Evolutionary conservation across 2,329 filamentous ascomycete species (phyloP).

Genomic region (Ophiosphaerella narmari): DNA sequence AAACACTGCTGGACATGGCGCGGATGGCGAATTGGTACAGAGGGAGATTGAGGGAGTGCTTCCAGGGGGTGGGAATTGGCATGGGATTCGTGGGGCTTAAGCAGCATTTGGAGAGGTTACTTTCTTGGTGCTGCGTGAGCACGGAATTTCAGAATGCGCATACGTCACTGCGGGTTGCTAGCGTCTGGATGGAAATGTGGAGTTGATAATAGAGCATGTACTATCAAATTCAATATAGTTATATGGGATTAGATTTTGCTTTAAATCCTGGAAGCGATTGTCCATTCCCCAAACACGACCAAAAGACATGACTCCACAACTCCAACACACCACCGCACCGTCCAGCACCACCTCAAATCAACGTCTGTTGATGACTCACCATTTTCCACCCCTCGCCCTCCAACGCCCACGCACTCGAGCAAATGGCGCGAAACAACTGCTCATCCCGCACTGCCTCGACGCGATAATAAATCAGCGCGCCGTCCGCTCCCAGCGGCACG

Average conservation of each 20-base stretch:
- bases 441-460: constrained; percentile 24
- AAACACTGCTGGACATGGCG: constrained; percentile 15
- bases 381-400: constrained; percentile 32
- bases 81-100: constrained; percentile 1
- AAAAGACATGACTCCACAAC: too few species aligned
- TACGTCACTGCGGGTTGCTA: constrained; percentile 18
- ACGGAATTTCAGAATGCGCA: constrained; percentile 7
- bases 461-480: constrained; percentile 32
- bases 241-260: too few species aligned
- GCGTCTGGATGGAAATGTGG: neutral
- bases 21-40: neutral
- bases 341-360: constrained; percentile 15
- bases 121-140: neutral
- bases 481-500: constrained; percentile 25
- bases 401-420: constrained; percentile 33
- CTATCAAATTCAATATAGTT: too few species aligned
- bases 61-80: constrained; percentile 3
- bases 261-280: too few species aligned
- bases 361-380: constrained; percentile 36
- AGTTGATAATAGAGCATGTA: too few species aligned
- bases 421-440: constrained; percentile 27
- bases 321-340: neutral
- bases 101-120: neutral
- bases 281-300: too few species aligned
- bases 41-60: neutral